A percentile compares a stretch with the other conserved stretches of the same genome.
phyloP scores from a whole-genome alignment of 352 stramenopile species.

The Pythium folliculosum region DNA sequence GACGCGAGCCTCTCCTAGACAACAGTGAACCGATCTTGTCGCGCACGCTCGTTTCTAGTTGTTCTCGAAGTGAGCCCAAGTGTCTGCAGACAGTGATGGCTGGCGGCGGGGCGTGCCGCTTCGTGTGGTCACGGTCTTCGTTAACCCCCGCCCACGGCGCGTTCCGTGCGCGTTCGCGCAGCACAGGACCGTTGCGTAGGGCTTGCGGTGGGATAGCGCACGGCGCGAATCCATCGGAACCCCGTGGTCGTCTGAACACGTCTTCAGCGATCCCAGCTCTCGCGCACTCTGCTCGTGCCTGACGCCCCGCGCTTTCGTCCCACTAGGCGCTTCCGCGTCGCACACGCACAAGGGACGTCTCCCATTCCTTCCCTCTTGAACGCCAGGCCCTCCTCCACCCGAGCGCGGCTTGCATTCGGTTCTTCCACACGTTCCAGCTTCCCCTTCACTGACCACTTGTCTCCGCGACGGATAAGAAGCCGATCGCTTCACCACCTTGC shows the following conservation, averaged over 20 bases:
- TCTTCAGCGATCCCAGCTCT: not conserved
- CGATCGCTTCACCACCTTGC: not conserved
- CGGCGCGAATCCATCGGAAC: not conserved
- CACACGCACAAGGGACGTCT: too few species aligned
- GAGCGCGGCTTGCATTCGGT: not conserved
- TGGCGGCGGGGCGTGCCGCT: not conserved
- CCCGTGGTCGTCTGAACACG: not conserved
- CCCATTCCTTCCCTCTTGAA: not conserved
- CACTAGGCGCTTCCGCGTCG: too few species aligned
- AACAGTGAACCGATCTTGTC: not conserved
- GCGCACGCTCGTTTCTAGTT: not conserved
- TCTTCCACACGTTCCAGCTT: not conserved
- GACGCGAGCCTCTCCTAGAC: too few species aligned
- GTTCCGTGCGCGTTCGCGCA: slow-evolving; percentile 4
- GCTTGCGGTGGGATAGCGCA: not conserved
- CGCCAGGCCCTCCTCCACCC: too few species aligned
- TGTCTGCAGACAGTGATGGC: not conserved
- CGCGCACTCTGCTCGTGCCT: too few species aligned
- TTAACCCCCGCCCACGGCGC: not conserved
- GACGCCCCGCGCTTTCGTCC: not conserved
- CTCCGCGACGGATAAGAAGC: slow-evolving; percentile 14
- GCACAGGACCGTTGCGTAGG: not conserved
- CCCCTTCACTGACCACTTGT: slow-evolving; percentile 16
- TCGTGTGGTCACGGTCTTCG: not conserved
- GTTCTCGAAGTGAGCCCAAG: not conserved